Conservation (phyloP, 306 rosid species). For the Vigna mungo region DNA sequence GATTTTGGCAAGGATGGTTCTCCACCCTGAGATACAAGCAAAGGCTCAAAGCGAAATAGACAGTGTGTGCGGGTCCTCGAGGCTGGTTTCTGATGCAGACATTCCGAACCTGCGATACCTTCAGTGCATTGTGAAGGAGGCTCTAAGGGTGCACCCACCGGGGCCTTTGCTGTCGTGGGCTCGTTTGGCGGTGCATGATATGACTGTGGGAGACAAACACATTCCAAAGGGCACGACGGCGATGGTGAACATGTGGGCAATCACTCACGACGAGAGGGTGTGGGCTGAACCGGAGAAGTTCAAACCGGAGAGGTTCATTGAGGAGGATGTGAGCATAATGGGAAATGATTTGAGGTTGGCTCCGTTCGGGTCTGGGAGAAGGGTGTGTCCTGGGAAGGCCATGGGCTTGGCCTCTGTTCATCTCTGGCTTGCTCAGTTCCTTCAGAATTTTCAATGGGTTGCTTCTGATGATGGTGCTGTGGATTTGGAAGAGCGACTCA, state of each 20-base stretch:
- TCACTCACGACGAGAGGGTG: slow-evolving; percentile 60
- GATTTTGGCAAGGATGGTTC: slow-evolving; percentile 89
- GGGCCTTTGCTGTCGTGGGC: slow-evolving; percentile 93
- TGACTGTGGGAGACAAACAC: slow-evolving; percentile 51
- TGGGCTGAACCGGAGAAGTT: slow-evolving; percentile 61
- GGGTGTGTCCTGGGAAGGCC: slow-evolving; percentile 86
- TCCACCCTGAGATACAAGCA: slow-evolving; percentile 76
- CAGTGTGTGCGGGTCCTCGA: slow-evolving; percentile 1
- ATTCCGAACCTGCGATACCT: slow-evolving; percentile 65
- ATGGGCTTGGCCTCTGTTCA: slow-evolving; percentile 78
- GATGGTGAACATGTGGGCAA: slow-evolving; percentile 89
- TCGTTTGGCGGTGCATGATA: slow-evolving; percentile 69
- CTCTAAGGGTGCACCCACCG: slow-evolving; percentile 78
- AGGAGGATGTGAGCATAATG: slow-evolving; percentile 49
- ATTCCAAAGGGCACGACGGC: slow-evolving; percentile 79
- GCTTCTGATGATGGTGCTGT: slow-evolving; percentile 39
- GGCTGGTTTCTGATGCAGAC: slow-evolving; percentile 55
- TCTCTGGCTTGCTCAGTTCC: slow-evolving; percentile 77
- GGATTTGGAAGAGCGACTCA: slow-evolving; percentile 64
- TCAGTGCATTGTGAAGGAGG: slow-evolving; percentile 73
- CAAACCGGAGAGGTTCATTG: slow-evolving; percentile 65
- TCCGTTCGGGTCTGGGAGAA: slow-evolving; percentile 80
- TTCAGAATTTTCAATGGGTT: slow-evolving; percentile 66
- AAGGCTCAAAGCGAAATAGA: slow-evolving; percentile 67
- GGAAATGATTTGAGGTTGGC: slow-evolving; percentile 81